Evolutionary conservation across 345 rosid species (phyloP), one percentile per base, ranked within the genome.

Genomic region (Punica granatum): DNA sequence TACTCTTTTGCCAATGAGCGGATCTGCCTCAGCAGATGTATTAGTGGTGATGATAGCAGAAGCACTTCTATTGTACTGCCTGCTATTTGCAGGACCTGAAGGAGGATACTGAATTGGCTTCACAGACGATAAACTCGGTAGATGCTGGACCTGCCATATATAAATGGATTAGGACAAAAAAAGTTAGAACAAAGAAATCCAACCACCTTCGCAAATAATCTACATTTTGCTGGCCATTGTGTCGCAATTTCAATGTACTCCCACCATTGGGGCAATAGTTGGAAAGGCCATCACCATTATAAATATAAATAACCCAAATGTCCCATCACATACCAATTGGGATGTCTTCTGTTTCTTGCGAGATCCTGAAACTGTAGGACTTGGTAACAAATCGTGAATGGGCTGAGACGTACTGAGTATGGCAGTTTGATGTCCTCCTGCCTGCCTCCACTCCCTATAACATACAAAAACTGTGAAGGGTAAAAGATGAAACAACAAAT

Each of bases 321-420:
- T 42, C 10, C 10, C 15, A 18, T 16, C 8, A 13, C 60, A 49
- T 32, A 66, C 96, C 82, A 78, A 71, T 67, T 70, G 89, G 64
- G 88, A 79, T 65, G 86, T 86, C 86, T 84, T 91, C 72, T 83
- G 96, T 79, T 81, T 94, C 84, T 94, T 94, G 63, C 90, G 98
- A 60, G 92, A 81, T 61, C 84, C 90, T 69, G 97, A 84, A 74
- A 85, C 74, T 67, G 81, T 81, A 59, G 98, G 92, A 74, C 92
- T 91, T 28, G 92, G 86, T 73, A 83, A 63, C 71, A 86, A 74
- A 78, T 92, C 91, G 34, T 80, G 88, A 73, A 73, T 76, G 63
- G 85, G 75, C 61, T 76, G 88, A 58, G 88, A 60, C 53, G 81
- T 77, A 59, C 67, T 78, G 32, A 78, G 84, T 76, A 92, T 79